Percentiles rank a stretch among this genome's conserved stretches.
Evolutionary conservation across 2,329 filamentous ascomycete genomes (phyloP).

Genomic region (Penicillium griseofulvum): DNA sequence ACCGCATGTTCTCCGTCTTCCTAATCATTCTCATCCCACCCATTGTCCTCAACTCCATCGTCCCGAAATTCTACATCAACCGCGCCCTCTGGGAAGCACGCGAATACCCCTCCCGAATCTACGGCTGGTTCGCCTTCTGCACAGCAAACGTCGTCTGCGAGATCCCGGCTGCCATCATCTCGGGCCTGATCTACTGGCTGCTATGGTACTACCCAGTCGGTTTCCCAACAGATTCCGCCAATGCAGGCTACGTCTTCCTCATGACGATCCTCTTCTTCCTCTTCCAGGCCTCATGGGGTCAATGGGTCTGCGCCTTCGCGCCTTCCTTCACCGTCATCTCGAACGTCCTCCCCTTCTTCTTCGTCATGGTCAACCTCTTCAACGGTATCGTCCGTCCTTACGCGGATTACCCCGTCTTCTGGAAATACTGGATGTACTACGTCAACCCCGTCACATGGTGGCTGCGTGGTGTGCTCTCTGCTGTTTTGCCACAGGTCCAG

Average conservation of each 20-base stretch:
- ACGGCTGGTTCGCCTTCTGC: constrained; percentile 73
- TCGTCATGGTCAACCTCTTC: constrained; percentile 73
- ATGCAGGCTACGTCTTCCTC: constrained; percentile 72
- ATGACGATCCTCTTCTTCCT: constrained; percentile 77
- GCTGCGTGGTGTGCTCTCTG: constrained; percentile 67
- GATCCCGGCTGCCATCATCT: constrained; percentile 66
- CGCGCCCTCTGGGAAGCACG: constrained; percentile 70
- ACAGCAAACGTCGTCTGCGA: constrained; percentile 71
- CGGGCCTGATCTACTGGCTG: constrained; percentile 65
- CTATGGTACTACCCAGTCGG: constrained; percentile 77
- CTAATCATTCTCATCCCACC: constrained; percentile 65
- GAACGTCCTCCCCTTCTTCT: constrained; percentile 75
- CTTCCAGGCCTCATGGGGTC: constrained; percentile 73
- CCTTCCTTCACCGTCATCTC: constrained; percentile 75
- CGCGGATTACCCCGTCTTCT: constrained; percentile 63
- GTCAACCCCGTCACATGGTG: constrained; percentile 69
- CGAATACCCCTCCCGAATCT: constrained; percentile 71
- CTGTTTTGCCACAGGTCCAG: constrained; percentile 54
- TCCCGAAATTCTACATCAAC: constrained; percentile 76
- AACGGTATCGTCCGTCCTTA: constrained; percentile 75
- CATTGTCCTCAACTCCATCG: constrained; percentile 68
- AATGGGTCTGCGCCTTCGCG: constrained; percentile 81
- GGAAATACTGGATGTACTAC: constrained; percentile 69
- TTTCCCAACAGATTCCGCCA: constrained; percentile 61
- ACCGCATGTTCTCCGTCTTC: constrained; percentile 73